A percentile compares a stretch with the other conserved stretches of the same genome.
These are phyloP conservation scores for Schrenkiella parvula DNA, from an alignment of 345 rosid genomes.

Conservation along the genomic window DNA sequence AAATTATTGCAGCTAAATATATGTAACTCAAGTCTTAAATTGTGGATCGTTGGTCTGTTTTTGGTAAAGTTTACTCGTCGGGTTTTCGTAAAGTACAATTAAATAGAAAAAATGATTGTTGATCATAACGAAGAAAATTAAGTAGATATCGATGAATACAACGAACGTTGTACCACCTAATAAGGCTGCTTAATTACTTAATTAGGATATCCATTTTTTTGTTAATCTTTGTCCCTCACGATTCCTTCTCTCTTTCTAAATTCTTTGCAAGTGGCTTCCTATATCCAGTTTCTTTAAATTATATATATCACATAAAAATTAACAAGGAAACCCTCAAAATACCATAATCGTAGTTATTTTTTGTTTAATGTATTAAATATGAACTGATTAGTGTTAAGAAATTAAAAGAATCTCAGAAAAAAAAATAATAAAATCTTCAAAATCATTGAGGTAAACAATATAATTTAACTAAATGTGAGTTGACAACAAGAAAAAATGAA, in stretches of 20 bases:
- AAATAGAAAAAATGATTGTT: background rate
- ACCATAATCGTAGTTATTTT: background rate
- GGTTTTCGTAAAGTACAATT: background rate
- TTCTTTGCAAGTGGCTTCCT: constrained; percentile 8
- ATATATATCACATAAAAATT: background rate
- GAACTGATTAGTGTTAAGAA: background rate
- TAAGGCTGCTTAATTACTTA: background rate
- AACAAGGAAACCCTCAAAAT: background rate
- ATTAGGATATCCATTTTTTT: constrained; percentile 8
- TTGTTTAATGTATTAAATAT: background rate
- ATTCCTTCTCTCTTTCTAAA: background rate
- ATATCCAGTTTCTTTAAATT: background rate
- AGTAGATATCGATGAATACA: constrained; percentile 3
- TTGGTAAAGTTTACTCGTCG: background rate
- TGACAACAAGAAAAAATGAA: background rate
- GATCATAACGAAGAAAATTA: constrained; percentile 2
- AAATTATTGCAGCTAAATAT: background rate
- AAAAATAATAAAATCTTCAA: background rate
- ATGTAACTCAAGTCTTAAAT: background rate
- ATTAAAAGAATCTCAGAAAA: background rate
- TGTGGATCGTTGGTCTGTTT: constrained; percentile 10
- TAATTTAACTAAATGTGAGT: background rate
- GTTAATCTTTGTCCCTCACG: constrained; percentile 16
- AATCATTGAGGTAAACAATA: background rate
- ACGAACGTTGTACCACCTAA: constrained; percentile 7